Base-by-base conservation (phyloP, 805 yeast genomes). In the Kuraishia capsulata region DNA sequence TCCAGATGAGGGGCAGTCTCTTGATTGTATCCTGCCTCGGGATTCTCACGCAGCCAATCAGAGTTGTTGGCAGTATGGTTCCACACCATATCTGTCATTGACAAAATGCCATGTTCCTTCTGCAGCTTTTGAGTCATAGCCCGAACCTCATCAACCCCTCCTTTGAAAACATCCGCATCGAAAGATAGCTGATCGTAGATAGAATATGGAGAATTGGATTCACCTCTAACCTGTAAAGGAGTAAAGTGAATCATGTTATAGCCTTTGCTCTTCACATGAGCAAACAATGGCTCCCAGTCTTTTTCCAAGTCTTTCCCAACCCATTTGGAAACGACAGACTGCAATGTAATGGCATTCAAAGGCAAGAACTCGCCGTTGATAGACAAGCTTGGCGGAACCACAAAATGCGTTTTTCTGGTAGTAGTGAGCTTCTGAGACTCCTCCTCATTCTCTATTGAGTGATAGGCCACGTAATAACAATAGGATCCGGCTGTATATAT, bases 221-320 rank as follows among this genome's bases (percentile, higher is more conserved):
- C 81, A 25, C 98, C 98, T 40, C 97, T 70, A 45, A 78, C 63
- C 59, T 90, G 96, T 48, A 90, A 66, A 0, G 98, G 98, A 4
- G 97, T 89, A 57, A 90, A 90, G 64, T 90, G 98, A 33, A 92
- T 67, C 96, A 90, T 86, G 58, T 92, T 92, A 64, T 90, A 90
- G 17, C 92, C 89, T 58, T 92, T 92, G 6, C 61, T 54, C 13
- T 79, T 61, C 33, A 90, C 71, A 34, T 72, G 71, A 1, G 57
- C 54, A 42, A 90, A 83, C 40, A 83, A 63, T 1, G 60, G 54
- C 40, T 75, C 74, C 97, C 97, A 90, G 11, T 73, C 58, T n/a
- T n/a, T n/a, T 2, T 56, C 54, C 25, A 68, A 54, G 36, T 58
- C 57, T 2, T 75, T 70, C 2, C 97, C 96, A 62, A 89, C 74